Percentiles rank a stretch among this genome's conserved stretches.
These are phyloP conservation scores for Kondoa malvinella DNA, from an alignment of 768 basidiomycete genomes.

Conservation along the genomic window DNA sequence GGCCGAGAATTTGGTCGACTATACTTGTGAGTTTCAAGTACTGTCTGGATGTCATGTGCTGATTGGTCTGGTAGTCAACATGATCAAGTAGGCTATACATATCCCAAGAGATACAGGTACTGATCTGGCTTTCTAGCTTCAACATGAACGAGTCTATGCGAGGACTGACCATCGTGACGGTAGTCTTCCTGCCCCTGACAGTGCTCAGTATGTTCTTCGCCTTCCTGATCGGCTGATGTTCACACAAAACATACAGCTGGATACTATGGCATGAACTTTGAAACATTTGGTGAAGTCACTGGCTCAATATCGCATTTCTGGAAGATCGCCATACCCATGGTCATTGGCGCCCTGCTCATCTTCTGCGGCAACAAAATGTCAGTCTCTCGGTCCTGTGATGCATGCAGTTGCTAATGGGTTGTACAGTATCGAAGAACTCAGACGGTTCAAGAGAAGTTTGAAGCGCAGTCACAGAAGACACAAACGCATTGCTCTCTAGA, in stretches of 20 bases:
- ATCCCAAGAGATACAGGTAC: neutral
- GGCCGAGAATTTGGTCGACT: neutral
- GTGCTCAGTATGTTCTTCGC: neutral
- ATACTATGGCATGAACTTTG: neutral
- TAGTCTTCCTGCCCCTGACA: neutral
- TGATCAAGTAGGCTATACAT: neutral
- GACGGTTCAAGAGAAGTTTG: neutral
- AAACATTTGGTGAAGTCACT: neutral
- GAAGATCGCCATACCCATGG: neutral
- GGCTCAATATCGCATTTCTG: neutral
- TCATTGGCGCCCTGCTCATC: neutral
- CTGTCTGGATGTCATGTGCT: no score
- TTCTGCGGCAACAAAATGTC: neutral
- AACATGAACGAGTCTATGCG: neutral
- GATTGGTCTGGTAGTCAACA: neutral
- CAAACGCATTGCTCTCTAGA: no score
- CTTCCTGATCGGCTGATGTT: neutral
- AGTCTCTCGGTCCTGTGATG: neutral
- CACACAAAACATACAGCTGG: neutral
- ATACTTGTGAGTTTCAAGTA: neutral
- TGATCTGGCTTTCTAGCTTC: neutral
- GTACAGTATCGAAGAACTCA: neutral
- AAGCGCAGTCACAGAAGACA: neutral
- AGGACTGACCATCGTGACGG: neutral
- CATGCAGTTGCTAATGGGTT: neutral